phyloP scores from a whole-genome alignment of 2,329 filamentous ascomycete species.

The Aspergillus eucalypticola region DNA sequence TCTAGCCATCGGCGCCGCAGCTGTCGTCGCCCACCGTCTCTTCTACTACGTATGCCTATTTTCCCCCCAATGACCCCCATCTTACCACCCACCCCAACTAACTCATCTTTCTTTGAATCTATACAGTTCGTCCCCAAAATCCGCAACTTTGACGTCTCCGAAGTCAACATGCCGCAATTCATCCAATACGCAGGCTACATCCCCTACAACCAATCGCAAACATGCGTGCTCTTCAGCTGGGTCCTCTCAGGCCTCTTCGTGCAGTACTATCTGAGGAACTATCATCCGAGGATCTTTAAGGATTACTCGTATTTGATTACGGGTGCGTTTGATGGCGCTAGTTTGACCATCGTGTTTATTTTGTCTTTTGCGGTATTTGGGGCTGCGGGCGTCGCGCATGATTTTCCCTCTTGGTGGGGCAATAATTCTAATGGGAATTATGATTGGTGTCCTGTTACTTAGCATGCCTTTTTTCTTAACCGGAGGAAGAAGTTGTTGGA shows the following conservation, averaged over 20 bases:
- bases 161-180: slow-evolving; percentile 15
- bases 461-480: background rate
- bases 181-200: slow-evolving; percentile 10
- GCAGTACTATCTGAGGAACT: slow-evolving; percentile 41
- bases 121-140: background rate
- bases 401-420: slow-evolving; percentile 43
- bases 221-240: slow-evolving; percentile 19
- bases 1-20: slow-evolving; percentile 49
- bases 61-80: too few species aligned
- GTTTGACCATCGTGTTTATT: slow-evolving; percentile 45
- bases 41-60: slow-evolving; percentile 2
- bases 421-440: slow-evolving; percentile 21
- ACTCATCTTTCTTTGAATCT: background rate
- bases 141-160: slow-evolving; percentile 19
- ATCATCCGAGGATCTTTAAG: slow-evolving; percentile 40
- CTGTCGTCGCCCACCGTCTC: slow-evolving; percentile 48
- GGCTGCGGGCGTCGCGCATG: slow-evolving; percentile 39
- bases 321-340: slow-evolving; percentile 44
- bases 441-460: slow-evolving; percentile 3
- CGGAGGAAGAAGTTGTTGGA: too few species aligned
- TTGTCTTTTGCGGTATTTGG: slow-evolving; percentile 49
- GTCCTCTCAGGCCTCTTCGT: slow-evolving; percentile 24
- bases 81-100: background rate
- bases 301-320: slow-evolving; percentile 47
- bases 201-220: slow-evolving; percentile 12